phyloP scores from a whole-genome alignment of 441 rosid genomes.

The Raphanus hybrid region DNA sequence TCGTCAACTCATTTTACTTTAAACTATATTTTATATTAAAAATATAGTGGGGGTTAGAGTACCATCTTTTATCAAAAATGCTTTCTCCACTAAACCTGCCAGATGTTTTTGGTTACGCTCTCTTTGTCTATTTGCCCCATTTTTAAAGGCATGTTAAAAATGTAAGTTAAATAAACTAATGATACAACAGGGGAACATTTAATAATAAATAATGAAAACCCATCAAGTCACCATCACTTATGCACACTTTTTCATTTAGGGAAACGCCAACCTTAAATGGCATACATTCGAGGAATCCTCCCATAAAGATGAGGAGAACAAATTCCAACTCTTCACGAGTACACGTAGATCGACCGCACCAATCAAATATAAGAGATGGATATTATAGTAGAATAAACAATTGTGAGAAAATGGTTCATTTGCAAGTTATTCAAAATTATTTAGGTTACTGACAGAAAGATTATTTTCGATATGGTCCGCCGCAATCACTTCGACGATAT shows the following conservation, averaged over 20 bases:
- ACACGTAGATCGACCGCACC: neutral
- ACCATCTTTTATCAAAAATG: constrained; percentile 41
- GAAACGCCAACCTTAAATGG: constrained; percentile 31
- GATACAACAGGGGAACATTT: neutral
- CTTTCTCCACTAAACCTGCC: constrained; percentile 55
- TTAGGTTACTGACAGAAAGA: too few species aligned
- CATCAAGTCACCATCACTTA: constrained; percentile 26
- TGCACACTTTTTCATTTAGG: constrained; percentile 26
- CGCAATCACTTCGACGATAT: too few species aligned
- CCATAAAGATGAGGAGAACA: constrained; percentile 12
- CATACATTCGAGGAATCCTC: constrained; percentile 25
- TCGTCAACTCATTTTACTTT: too few species aligned
- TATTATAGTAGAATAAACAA: neutral
- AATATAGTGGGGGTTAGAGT: too few species aligned
- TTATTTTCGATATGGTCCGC: too few species aligned
- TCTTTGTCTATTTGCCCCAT: constrained; percentile 7
- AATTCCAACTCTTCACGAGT: neutral
- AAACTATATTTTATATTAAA: too few species aligned
- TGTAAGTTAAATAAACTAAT: neutral
- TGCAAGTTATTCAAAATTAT: neutral
- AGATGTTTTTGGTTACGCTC: constrained; percentile 18
- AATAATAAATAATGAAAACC: neutral
- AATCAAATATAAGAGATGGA: constrained; percentile 1
- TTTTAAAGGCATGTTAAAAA: constrained; percentile 15
- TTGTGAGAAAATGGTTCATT: neutral